phyloP scores from a whole-genome alignment of 1,284 basidiomycete genomes.

The Microbotryomycetes sp. region DNA sequence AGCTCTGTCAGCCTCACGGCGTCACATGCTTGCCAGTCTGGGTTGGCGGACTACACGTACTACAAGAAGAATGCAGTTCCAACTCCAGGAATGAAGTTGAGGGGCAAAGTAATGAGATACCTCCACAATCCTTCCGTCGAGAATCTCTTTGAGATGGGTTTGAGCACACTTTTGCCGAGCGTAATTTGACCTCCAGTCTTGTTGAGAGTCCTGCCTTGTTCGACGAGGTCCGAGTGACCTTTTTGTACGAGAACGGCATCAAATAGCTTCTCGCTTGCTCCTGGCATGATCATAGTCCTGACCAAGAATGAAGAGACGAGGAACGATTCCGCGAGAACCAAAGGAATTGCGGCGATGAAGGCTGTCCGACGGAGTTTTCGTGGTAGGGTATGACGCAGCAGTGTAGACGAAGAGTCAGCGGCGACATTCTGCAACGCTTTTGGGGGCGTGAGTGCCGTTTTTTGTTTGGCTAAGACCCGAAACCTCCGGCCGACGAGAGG shows the following conservation, averaged over 20 bases:
- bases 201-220: conserved; percentile 43
- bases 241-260: conserved; percentile 43
- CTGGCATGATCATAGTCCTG: conserved; percentile 49
- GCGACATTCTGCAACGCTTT: background rate
- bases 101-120: conserved; percentile 55
- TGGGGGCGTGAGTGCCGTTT: background rate
- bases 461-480: background rate
- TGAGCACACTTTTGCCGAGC: conserved; percentile 43
- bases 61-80: conserved; percentile 57
- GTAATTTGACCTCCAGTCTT: conserved; percentile 39
- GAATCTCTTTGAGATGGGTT: conserved; percentile 41
- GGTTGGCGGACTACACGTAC: too few relatives aligned
- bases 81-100: conserved; percentile 61
- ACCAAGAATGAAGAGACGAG: conserved; percentile 49
- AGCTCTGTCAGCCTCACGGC: too few relatives aligned
- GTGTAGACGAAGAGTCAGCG: background rate
- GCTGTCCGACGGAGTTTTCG: conserved; percentile 1
- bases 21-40: too few relatives aligned
- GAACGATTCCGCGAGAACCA: conserved; percentile 47
- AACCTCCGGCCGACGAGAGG: background rate
- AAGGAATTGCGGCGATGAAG: conserved; percentile 45
- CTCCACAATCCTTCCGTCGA: conserved; percentile 37
- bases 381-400: background rate
- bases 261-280: conserved; percentile 46
- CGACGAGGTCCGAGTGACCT: conserved; percentile 44